phyloP scores from a whole-genome alignment of 495 filamentous ascomycete species.

The Penicillium paxilli region DNA sequence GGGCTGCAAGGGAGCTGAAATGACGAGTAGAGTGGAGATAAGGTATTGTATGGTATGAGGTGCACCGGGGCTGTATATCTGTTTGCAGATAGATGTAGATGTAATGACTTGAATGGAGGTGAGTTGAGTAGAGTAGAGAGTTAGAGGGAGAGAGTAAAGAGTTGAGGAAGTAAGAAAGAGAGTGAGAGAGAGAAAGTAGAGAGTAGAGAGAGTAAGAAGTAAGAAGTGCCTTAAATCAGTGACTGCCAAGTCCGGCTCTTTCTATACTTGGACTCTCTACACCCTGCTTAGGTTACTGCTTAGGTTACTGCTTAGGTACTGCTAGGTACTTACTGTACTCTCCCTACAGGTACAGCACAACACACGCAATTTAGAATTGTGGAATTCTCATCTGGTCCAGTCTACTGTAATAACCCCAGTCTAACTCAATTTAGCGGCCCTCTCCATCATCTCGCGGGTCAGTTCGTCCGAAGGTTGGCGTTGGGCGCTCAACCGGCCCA shows the following conservation, averaged over 20 bases:
- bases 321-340: too few relatives aligned
- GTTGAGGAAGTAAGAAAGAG: neutral
- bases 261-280: neutral
- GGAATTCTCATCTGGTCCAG: neutral
- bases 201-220: neutral
- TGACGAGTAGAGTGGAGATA: neutral
- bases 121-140: neutral
- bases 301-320: too few relatives aligned
- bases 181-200: neutral
- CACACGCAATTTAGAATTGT: too few relatives aligned
- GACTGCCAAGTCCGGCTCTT: too few relatives aligned
- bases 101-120: too few relatives aligned
- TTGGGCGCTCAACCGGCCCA: constrained; percentile 62
- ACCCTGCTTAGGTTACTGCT: too few relatives aligned
- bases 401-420: neutral
- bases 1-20: constrained; percentile 19
- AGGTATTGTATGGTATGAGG: too few relatives aligned
- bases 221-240: too few relatives aligned
- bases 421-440: constrained; percentile 53
- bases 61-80: too few relatives aligned
- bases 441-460: constrained; percentile 58
- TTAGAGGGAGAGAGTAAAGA: too few relatives aligned
- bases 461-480: constrained; percentile 46
- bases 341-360: neutral
- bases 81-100: too few relatives aligned